These are phyloP conservation scores for Aspergillus diversus DNA, from an alignment of 495 filamentous ascomycete genomes.

Conservation along the genomic window DNA sequence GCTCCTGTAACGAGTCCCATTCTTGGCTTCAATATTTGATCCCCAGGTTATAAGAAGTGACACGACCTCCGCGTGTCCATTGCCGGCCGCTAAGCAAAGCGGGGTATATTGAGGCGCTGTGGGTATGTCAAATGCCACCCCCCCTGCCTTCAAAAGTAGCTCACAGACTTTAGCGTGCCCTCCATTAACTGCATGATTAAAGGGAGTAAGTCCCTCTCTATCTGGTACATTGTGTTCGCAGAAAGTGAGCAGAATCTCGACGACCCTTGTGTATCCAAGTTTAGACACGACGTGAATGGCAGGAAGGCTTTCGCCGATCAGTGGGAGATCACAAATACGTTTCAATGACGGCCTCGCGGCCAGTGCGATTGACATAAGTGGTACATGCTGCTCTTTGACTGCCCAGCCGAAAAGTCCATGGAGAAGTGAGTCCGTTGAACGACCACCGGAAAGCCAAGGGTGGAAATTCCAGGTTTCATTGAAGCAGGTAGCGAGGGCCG, in stretches of 20 bases:
- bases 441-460: slow-evolving; percentile 28
- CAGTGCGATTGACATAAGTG: slow-evolving; percentile 22
- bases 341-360: not conserved
- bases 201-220: not conserved
- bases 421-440: slow-evolving; percentile 24
- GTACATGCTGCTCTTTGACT: slow-evolving; percentile 25
- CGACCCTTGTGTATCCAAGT: slow-evolving; percentile 13
- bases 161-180: slow-evolving; percentile 4
- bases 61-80: slow-evolving; percentile 3
- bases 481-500: slow-evolving; percentile 17
- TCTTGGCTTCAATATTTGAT: not conserved
- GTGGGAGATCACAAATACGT: slow-evolving; percentile 21
- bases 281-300: slow-evolving; percentile 26
- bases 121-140: not conserved
- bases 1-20: not conserved
- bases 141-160: not conserved
- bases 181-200: slow-evolving; percentile 17
- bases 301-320: slow-evolving; percentile 24
- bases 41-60: not conserved
- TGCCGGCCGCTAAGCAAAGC: slow-evolving; percentile 5
- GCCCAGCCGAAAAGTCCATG: slow-evolving; percentile 34
- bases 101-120: not conserved
- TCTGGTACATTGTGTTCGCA: slow-evolving; percentile 3
- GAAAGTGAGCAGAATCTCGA: not conserved
- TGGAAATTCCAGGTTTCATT: slow-evolving; percentile 34